Evolutionary conservation across 306 rosid species (phyloP).

Genomic region (Fragaria iinumae): DNA sequence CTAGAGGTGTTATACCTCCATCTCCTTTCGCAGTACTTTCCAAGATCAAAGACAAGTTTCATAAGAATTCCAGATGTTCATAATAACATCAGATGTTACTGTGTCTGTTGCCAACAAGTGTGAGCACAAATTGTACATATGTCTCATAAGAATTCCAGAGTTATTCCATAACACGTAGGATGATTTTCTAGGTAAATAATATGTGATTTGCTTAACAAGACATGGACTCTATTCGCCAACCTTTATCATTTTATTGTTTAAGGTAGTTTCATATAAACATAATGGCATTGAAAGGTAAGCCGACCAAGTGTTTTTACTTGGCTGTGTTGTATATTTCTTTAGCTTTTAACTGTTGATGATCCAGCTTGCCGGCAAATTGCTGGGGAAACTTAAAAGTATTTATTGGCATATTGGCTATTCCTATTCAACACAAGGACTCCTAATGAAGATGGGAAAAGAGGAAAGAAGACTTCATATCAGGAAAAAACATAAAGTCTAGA

Average conservation of each 20-base stretch:
- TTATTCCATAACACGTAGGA: neutral
- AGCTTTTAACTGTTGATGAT: constrained; percentile 48
- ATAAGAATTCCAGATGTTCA: constrained; percentile 26
- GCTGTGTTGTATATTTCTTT: neutral
- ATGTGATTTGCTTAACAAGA: neutral
- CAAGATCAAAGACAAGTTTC: constrained; percentile 51
- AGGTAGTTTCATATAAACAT: neutral
- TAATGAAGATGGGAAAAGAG: too few relatives aligned
- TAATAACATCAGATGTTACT: neutral
- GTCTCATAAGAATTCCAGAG: neutral
- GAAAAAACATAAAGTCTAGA: too few relatives aligned
- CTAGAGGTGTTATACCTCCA: constrained; percentile 62
- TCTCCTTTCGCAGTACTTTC: constrained; percentile 51
- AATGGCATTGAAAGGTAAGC: neutral
- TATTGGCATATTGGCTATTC: too few relatives aligned
- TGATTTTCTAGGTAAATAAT: neutral
- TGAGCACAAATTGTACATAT: neutral
- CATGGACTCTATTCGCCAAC: neutral
- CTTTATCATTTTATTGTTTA: neutral
- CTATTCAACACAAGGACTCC: too few relatives aligned
- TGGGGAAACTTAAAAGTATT: constrained; percentile 63
- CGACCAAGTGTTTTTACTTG: neutral
- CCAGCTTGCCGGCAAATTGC: constrained; percentile 68
- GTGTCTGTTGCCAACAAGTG: neutral
- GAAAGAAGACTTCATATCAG: too few relatives aligned